Evolutionary conservation across 2,329 filamentous ascomycete genomes (phyloP), one percentile per base, ranked within the genome.

Genomic region (Trichoderma breve): DNA sequence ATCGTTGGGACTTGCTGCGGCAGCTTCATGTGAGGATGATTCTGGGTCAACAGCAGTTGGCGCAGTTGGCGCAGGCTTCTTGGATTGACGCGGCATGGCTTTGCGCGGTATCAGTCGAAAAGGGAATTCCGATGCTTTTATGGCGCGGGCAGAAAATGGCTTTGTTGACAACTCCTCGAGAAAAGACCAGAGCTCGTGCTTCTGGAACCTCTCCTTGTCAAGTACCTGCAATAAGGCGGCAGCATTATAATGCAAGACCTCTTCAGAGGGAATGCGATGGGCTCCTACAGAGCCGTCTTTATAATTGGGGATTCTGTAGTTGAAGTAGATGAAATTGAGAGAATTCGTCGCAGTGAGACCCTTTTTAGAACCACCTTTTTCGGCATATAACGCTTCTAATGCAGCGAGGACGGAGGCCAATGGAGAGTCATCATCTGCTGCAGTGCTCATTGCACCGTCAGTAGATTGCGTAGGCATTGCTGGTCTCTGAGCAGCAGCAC

Each of bases 211-310:
- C 30, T 36, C 67, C 5, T 76, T 75, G 47, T 81, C 79, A 2
- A 86, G 76, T 4, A 73, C 73, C 2, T 76, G 69, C 1, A 84
- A 73, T 6, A 89, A 78, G 6, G 81, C 81, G 5, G 74, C 74
- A 1, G 85, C 81, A 68, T 85, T 84, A 73, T 85, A 87, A 14
- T 82, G 79, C 2, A 86, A 75, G 3, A 87, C 76, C 47, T 87
- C 83, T 47, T 78, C 71, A 3, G 81, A 78, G 3, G 80, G 81
- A 11, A 87, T 80, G 61, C 78, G 84, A 75, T 85, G 84, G n/a
- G 79, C 76, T 24, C 78, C 81, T 6, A 53, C 15, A 12, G 73
- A 61, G n/a, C 74, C 75, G 28, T 77, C 74, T 61, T 69, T 75
- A 36, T 74, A 80, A 9, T 51, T 75, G 8, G 80, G 79, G 32